Conservation (phyloP, 257 asterid species). For the Penstemon davidsonii region DNA sequence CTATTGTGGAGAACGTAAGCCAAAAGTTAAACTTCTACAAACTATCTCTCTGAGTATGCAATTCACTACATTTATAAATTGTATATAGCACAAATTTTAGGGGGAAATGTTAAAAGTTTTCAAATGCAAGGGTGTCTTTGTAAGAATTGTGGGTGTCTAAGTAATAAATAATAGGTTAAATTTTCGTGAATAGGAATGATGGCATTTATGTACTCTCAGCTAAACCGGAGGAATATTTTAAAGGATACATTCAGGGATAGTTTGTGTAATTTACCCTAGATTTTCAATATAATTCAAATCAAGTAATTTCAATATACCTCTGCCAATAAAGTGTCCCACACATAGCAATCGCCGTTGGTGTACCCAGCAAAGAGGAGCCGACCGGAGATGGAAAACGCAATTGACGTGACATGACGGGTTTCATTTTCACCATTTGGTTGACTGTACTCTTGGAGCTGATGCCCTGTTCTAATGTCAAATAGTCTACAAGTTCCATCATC, state of each 20-base stretch:
- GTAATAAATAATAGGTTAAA: too few relatives aligned
- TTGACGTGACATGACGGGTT: constrained; percentile 70
- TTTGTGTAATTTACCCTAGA: too few relatives aligned
- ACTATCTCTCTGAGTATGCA: too few relatives aligned
- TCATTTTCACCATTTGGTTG: constrained; percentile 72
- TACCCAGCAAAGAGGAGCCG: constrained; percentile 92
- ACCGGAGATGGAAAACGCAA: constrained; percentile 92
- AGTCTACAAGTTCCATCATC: constrained; percentile 92
- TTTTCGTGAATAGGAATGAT: too few relatives aligned
- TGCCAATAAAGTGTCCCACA: constrained; percentile 95
- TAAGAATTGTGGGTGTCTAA: too few relatives aligned
- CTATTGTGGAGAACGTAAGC: constrained; percentile 35
- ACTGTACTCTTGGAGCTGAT: constrained; percentile 86
- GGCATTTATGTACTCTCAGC: too few relatives aligned
- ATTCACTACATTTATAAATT: too few relatives aligned
- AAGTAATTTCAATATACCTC: constrained; percentile 48
- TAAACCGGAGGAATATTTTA: too few relatives aligned
- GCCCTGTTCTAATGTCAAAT: constrained; percentile 96
- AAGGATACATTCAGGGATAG: too few relatives aligned
- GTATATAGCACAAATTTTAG: too few relatives aligned
- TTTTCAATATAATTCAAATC: not conserved
- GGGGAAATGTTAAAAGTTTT: too few relatives aligned
- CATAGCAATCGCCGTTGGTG: constrained; percentile 81
- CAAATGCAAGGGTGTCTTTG: too few relatives aligned
- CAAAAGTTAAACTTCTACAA: not conserved